phyloP scores from a whole-genome alignment of 2,329 filamentous ascomycete genomes.

The Epichloe sp. region DNA sequence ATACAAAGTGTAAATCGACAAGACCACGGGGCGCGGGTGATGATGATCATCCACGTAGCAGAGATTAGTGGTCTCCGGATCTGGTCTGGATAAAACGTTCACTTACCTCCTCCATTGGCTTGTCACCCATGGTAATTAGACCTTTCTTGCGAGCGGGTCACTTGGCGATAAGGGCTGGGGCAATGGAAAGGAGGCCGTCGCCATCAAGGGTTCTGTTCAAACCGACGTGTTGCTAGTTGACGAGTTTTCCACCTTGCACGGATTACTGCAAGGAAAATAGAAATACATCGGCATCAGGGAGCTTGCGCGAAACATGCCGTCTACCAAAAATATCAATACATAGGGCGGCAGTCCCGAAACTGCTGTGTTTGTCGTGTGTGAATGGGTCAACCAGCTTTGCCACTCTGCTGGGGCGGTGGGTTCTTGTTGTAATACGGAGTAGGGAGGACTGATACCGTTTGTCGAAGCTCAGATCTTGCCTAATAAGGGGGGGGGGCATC shows the following conservation, averaged over 20 bases:
- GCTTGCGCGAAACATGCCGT: background rate
- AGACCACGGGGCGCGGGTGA: background rate
- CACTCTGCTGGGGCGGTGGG: background rate
- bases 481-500: background rate
- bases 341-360: background rate
- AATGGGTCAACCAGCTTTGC: background rate
- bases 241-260: background rate
- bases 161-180: background rate
- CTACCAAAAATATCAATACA: background rate
- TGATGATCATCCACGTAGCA: background rate
- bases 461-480: background rate
- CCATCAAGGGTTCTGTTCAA: background rate
- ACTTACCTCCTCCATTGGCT: background rate
- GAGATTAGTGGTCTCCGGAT: background rate
- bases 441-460: background rate
- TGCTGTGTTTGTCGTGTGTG: background rate
- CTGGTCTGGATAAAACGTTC: background rate
- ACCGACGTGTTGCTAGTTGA: background rate
- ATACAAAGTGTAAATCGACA: background rate
- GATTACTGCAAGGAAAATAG: background rate
- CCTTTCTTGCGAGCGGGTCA: background rate
- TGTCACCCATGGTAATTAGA: background rate
- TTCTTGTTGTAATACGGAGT: too few relatives aligned
- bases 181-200: too few relatives aligned
- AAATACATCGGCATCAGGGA: background rate